A percentile compares a stretch with the other conserved stretches of the same genome.
These are phyloP conservation scores for Xylaria digitata DNA, from an alignment of 2,329 filamentous ascomycete species.

Conservation along the genomic window DNA sequence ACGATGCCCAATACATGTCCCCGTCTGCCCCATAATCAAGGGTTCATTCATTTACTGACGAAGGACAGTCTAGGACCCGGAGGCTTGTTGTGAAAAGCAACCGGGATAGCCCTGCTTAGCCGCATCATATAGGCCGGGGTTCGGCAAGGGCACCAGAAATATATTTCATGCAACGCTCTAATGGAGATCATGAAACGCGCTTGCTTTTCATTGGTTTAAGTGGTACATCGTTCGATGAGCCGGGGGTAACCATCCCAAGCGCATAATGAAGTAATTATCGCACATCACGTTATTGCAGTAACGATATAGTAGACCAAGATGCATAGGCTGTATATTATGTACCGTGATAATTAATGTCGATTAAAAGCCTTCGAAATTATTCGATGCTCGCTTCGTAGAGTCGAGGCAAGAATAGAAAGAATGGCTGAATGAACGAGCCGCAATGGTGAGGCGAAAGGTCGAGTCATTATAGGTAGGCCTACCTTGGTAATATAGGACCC, in stretches of 20 bases:
- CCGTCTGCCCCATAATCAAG: slow-evolving; percentile 39
- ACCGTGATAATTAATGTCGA: slow-evolving; percentile 2
- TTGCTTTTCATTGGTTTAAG: slow-evolving; percentile 35
- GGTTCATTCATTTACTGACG: slow-evolving; percentile 32
- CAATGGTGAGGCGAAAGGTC: slow-evolving; percentile 1
- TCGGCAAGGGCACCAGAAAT: slow-evolving; percentile 41
- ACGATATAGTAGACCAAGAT: slow-evolving; percentile 1
- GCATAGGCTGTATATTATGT: slow-evolving; percentile 8
- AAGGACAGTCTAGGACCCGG: slow-evolving; percentile 34
- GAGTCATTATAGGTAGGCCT: not conserved
- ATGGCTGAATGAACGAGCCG: not conserved
- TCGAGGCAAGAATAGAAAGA: not conserved
- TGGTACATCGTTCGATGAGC: slow-evolving; percentile 29
- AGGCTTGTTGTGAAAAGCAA: slow-evolving; percentile 40
- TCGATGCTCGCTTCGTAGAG: not conserved
- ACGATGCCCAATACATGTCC: slow-evolving; percentile 39
- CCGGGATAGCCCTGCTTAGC: slow-evolving; percentile 41
- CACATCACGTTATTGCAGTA: slow-evolving; percentile 25
- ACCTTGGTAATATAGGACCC: not conserved
- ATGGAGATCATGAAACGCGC: slow-evolving; percentile 40
- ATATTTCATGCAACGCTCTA: slow-evolving; percentile 39
- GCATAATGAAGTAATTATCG: slow-evolving; percentile 30
- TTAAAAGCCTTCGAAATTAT: not conserved
- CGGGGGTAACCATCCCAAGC: slow-evolving; percentile 1
- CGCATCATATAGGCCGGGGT: slow-evolving; percentile 42